Evolutionary conservation across 1,139 yeast species (phyloP).

Genomic region (Taiozyma sp.): DNA sequence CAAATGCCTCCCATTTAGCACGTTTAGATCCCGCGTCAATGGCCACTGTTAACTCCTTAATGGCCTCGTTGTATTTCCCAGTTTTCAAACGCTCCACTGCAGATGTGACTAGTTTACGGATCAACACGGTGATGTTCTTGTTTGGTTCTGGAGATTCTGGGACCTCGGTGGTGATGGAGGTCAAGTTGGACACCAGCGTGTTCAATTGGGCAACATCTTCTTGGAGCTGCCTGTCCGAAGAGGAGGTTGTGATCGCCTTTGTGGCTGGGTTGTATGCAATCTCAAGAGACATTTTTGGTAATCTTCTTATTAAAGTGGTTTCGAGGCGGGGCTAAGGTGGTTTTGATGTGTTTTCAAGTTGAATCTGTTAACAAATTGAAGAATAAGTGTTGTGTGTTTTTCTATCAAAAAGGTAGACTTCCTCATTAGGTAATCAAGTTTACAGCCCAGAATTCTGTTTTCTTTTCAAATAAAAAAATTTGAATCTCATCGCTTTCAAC

Average conservation of each 20-base stretch:
- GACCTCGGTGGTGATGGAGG: slow-evolving; percentile 58
- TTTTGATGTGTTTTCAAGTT: no score
- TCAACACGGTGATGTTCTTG: slow-evolving; percentile 58
- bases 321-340: no score
- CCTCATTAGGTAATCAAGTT: neutral
- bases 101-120: slow-evolving; percentile 68
- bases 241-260: slow-evolving; percentile 27
- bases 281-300: slow-evolving; percentile 6
- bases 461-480: neutral
- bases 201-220: slow-evolving; percentile 55
- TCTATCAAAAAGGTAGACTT: neutral
- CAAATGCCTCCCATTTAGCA: slow-evolving; percentile 84
- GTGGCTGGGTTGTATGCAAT: slow-evolving; percentile 28
- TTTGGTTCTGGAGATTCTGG: slow-evolving; percentile 56
- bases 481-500: neutral
- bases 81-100: slow-evolving; percentile 64
- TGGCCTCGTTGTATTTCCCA: slow-evolving; percentile 65
- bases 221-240: slow-evolving; percentile 23
- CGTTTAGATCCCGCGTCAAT: slow-evolving; percentile 72
- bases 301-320: no score
- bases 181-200: slow-evolving; percentile 53
- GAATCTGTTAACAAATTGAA: no score
- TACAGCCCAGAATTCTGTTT: neutral
- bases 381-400: no score
- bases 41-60: slow-evolving; percentile 69